Evolutionary conservation across 257 asterid genomes (phyloP).

Genomic region (Handroanthus guayacan): DNA sequence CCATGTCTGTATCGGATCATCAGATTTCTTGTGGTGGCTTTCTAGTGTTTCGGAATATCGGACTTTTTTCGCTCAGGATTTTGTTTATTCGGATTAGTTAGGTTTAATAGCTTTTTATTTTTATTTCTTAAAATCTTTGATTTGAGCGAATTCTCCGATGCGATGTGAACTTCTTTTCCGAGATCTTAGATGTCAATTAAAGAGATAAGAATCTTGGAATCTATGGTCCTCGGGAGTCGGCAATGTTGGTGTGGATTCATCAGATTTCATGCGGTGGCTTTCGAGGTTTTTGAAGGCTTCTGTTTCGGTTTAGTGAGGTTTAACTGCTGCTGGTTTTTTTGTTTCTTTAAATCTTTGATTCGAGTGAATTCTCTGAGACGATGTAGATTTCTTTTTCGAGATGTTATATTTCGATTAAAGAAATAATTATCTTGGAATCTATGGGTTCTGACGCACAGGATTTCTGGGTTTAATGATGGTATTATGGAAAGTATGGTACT

Average conservation of each 20-base stretch:
- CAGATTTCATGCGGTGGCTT: too few species aligned
- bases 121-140: not conserved
- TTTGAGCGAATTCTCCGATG: not conserved
- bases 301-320: slow-evolving; percentile 21
- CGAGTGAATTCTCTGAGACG: not conserved
- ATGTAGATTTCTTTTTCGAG: not conserved
- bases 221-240: too few species aligned
- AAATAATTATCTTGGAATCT: not conserved
- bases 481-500: not conserved
- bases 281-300: too few species aligned
- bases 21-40: slow-evolving; percentile 15
- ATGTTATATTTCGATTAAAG: slow-evolving; percentile 4
- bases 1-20: slow-evolving; percentile 25
- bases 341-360: not conserved
- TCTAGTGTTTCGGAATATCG: slow-evolving; percentile 16
- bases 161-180: not conserved
- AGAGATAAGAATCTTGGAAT: not conserved
- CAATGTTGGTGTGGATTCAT: too few species aligned
- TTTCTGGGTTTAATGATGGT: not conserved
- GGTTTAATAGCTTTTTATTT: not conserved
- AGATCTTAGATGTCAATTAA: not conserved
- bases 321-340: not conserved
- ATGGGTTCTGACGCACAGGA: not conserved
- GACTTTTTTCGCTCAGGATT: slow-evolving; percentile 10
- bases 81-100: slow-evolving; percentile 28